Evolutionary conservation across 2,329 filamentous ascomycete species (phyloP).

Genomic region (Cytospora mali): DNA sequence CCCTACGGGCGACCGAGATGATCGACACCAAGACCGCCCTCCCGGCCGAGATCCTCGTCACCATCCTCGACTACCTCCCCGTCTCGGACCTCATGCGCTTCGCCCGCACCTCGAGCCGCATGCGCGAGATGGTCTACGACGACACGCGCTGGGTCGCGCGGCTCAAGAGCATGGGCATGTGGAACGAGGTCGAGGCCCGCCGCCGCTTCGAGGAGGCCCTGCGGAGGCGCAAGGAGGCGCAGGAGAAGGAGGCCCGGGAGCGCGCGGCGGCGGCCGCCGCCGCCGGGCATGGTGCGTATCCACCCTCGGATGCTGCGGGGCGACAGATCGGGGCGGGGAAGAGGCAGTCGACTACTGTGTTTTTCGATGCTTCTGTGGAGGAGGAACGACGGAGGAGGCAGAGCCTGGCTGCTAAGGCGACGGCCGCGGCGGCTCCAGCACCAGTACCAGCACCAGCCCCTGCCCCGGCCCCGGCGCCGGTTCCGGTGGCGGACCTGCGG

Average conservation of each 20-base stretch:
- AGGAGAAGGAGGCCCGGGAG: slow-evolving; percentile 52
- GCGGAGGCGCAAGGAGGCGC: slow-evolving; percentile 61
- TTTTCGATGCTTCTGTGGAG: slow-evolving; percentile 75
- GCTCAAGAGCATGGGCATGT: slow-evolving; percentile 83
- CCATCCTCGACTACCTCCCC: slow-evolving; percentile 87
- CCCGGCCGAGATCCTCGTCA: slow-evolving; percentile 88
- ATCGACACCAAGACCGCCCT: slow-evolving; percentile 75
- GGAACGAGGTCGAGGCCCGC: slow-evolving; percentile 87
- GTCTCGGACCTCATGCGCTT: slow-evolving; percentile 83
- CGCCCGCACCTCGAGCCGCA: slow-evolving; percentile 79
- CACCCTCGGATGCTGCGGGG: slow-evolving; percentile 3
- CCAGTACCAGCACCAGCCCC: slow-evolving; percentile 33
- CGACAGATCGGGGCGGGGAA: slow-evolving; percentile 14
- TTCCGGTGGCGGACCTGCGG: slow-evolving; percentile 34
- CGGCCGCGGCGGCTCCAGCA: slow-evolving; percentile 40
- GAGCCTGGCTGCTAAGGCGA: slow-evolving; percentile 24
- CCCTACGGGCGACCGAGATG: slow-evolving; percentile 80
- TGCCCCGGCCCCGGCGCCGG: too few species aligned
- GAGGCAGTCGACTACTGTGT: slow-evolving; percentile 51
- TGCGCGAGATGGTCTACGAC: slow-evolving; percentile 99
- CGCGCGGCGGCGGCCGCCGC: slow-evolving; percentile 34
- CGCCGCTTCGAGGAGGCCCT: slow-evolving; percentile 76
- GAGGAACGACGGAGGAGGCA: slow-evolving; percentile 57
- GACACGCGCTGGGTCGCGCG: slow-evolving; percentile 92
- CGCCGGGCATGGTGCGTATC: slow-evolving; percentile 30